Percentiles rank a stretch among this genome's conserved stretches.
Conservation (phyloP, 257 asterid species). For the Echium plantagineum region DNA sequence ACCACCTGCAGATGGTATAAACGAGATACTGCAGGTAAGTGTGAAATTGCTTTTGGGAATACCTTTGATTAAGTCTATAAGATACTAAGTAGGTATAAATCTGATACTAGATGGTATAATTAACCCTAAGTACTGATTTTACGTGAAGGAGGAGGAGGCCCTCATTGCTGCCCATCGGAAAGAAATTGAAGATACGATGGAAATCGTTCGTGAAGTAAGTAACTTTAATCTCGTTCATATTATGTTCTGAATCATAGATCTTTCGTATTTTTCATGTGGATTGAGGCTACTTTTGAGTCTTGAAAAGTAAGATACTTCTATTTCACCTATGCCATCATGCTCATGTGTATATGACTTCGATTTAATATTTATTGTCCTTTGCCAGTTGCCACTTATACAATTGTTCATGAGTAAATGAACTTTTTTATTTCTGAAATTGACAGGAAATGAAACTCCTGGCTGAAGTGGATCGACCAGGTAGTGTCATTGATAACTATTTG, state of each 20-base stretch:
- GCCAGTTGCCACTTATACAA: no score
- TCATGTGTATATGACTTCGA: no score
- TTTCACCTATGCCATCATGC: no score
- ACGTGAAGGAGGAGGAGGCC: constrained; percentile 83
- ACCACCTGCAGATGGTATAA: constrained; percentile 49
- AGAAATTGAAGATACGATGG: constrained; percentile 96
- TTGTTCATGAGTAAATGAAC: neutral
- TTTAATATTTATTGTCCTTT: no score
- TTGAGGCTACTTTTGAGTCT: neutral
- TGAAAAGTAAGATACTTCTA: no score
- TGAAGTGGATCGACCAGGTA: constrained; percentile 92
- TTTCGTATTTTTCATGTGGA: neutral
- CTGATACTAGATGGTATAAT: neutral
- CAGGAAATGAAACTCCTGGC: constrained; percentile 98
- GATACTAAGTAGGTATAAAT: no score
- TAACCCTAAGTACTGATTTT: constrained; percentile 7
- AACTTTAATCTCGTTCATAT: constrained; percentile 1
- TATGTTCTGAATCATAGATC: neutral
- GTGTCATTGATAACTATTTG: constrained; percentile 82
- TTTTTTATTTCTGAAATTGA: neutral
- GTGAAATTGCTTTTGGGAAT: constrained; percentile 1
- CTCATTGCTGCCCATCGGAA: constrained; percentile 85
- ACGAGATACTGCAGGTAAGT: constrained; percentile 86
- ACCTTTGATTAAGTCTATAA: neutral
- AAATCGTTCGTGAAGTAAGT: constrained; percentile 90